Base-by-base conservation (phyloP, 345 rosid genomes). In the Brassica carinata region DNA sequence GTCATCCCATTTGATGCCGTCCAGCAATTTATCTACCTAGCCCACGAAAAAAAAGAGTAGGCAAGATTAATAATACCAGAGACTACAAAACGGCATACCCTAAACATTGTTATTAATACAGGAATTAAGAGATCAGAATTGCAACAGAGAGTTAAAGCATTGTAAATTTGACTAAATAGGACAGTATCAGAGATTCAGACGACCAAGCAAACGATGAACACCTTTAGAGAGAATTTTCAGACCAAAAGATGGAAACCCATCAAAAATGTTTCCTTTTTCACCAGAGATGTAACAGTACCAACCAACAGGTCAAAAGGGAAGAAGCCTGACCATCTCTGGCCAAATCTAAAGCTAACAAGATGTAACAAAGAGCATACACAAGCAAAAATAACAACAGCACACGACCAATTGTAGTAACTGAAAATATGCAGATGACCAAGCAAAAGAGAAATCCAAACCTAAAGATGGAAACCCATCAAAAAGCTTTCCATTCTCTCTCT, bases 1-100 rank as follows among this genome's bases (percentile, higher is more conserved):
- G 72, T 89, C 90, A 18, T 96, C 97, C 99, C 99, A 93, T 84
- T 92, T 96, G 61, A 96, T 83, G 64, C 81, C 70, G 84, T 92
- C 94, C 79, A 93, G 69, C 86, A 96, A 82, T 2, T 78, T 65
- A 58, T 86, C 90, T 67, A 90, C 92, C 99, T 96, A 86, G 74
- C 84, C 55, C 55, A 72, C 69, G 14, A 72, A 45, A 75, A 83
- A 62, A 73, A 17, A 51, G 0, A 67, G 2, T 26, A 30, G 53
- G 7, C 76, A 71, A 2, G 31, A 30, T 75, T 75, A 23, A 23
- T 17, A 64, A 45, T 18, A 57, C 33, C 48, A 38, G 1, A 8
- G 18, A 8, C 4, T 8, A 68, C 18, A 63, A 29, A 29, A 8
- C 51, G 67, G 17, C 23, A 64, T 36, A 76, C 26, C 26, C 26